Evolutionary conservation across 306 rosid species (phyloP).

Genomic region (Datisca glomerata): DNA sequence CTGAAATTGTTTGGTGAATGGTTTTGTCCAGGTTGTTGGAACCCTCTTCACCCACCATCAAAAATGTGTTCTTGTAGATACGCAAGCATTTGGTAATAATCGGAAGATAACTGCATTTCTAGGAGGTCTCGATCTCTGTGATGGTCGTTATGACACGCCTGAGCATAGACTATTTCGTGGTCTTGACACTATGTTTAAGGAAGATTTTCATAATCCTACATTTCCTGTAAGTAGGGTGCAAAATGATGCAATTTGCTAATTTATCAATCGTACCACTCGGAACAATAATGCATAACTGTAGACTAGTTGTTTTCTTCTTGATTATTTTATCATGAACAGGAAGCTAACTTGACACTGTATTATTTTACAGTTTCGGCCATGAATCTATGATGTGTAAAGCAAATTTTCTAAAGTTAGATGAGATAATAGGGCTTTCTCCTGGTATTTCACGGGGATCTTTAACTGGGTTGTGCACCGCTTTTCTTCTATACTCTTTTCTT

Average conservation of each 20-base stretch:
- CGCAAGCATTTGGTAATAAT: constrained; percentile 68
- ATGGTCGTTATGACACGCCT: constrained; percentile 98
- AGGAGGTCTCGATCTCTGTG: constrained; percentile 95
- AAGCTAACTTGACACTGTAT: too few species aligned
- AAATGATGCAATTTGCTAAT: background rate
- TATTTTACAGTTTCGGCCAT: too few species aligned
- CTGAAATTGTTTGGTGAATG: constrained; percentile 24
- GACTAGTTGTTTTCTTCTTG: too few species aligned
- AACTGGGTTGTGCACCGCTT: too few species aligned
- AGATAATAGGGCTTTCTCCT: too few species aligned
- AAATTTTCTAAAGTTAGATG: too few species aligned
- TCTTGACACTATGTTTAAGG: constrained; percentile 47
- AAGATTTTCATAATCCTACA: constrained; percentile 78
- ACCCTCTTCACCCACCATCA: constrained; percentile 89
- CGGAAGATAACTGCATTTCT: constrained; percentile 75
- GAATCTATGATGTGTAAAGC: too few species aligned
- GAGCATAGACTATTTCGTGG: constrained; percentile 72
- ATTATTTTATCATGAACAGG: too few species aligned
- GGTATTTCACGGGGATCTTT: too few species aligned
- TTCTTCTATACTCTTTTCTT: background rate
- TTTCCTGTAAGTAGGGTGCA: constrained; percentile 52
- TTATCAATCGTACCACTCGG: too few species aligned
- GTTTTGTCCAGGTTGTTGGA: constrained; percentile 62
- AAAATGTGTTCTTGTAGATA: constrained; percentile 81
- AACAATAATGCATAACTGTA: too few species aligned